Conservation (phyloP, 2,329 filamentous ascomycete genomes). For the Aspergillus sp. region DNA sequence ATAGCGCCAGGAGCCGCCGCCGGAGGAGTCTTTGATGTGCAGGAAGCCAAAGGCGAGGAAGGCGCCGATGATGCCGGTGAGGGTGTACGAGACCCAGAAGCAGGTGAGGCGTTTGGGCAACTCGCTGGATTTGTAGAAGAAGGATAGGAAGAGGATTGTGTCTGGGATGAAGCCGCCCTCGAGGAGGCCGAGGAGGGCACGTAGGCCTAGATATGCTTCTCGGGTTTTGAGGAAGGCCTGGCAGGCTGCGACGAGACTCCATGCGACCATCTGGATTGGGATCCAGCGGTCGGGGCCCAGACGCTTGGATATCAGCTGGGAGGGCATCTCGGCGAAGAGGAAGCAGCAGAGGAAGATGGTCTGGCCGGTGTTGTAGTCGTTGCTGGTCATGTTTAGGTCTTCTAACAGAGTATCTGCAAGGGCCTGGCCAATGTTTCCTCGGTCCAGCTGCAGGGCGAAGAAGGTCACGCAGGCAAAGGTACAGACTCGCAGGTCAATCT, state of each 20-base stretch:
- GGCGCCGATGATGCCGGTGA: slow-evolving; percentile 47
- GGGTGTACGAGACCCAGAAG: slow-evolving; percentile 67
- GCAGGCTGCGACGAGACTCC: slow-evolving; percentile 53
- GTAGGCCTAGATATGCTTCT: slow-evolving; percentile 41
- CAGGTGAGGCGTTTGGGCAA: slow-evolving; percentile 65
- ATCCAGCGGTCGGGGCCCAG: slow-evolving; percentile 61
- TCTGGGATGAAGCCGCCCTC: slow-evolving; percentile 55
- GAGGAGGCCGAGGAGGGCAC: slow-evolving; percentile 49
- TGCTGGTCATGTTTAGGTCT: slow-evolving; percentile 49
- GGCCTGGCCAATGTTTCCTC: slow-evolving; percentile 40
- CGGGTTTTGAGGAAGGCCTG: slow-evolving; percentile 53
- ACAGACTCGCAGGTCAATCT: not conserved
- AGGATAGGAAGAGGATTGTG: slow-evolving; percentile 61
- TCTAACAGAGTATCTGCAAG: slow-evolving; percentile 61
- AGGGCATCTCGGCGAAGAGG: slow-evolving; percentile 58
- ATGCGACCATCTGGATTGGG: slow-evolving; percentile 57
- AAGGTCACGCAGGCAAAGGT: not conserved
- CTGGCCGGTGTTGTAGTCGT: slow-evolving; percentile 46
- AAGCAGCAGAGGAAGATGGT: slow-evolving; percentile 39
- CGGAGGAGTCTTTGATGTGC: slow-evolving; percentile 37
- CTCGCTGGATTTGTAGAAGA: slow-evolving; percentile 73
- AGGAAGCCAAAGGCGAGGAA: slow-evolving; percentile 48
- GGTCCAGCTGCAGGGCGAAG: not conserved
- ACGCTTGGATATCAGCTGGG: slow-evolving; percentile 60
- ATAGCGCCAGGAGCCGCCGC: slow-evolving; percentile 42